Evolutionary conservation across 2,329 filamentous ascomycete genomes (phyloP).

Genomic region (Dactylella cylindrospora): DNA sequence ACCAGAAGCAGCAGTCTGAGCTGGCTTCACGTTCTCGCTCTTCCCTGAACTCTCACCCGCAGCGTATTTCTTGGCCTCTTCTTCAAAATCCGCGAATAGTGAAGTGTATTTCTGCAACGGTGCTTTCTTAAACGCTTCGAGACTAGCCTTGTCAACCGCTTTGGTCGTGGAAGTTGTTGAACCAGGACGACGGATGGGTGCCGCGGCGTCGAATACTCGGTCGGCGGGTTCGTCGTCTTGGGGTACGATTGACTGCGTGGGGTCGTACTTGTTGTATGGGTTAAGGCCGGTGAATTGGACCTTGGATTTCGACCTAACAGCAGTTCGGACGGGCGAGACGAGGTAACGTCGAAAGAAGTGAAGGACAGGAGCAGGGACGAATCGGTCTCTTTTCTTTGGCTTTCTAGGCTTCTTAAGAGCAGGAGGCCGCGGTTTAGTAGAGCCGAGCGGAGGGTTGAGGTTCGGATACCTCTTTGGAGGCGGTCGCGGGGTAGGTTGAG

Average conservation of each 20-base stretch:
- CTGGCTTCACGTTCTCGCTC: not conserved
- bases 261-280: not conserved
- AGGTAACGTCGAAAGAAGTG: conserved; percentile 1
- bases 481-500: not conserved
- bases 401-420: conserved; percentile 21
- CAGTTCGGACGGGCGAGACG: not conserved
- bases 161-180: not conserved
- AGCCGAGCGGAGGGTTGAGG: not conserved
- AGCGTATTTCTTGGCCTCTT: no score
- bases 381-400: conserved; percentile 7
- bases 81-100: conserved; percentile 8
- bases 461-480: not conserved
- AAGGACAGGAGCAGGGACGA: conserved; percentile 5
- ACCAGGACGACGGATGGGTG: conserved; percentile 6
- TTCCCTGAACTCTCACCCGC: no score
- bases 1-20: no score
- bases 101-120: conserved; percentile 18
- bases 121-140: conserved; percentile 1
- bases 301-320: conserved; percentile 7
- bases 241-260: not conserved
- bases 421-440: conserved; percentile 3
- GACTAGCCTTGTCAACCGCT: not conserved
- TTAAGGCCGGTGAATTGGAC: not conserved
- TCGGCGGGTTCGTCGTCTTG: not conserved
- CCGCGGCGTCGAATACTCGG: conserved; percentile 3